These are phyloP conservation scores for Bretziella fagacearum DNA, from an alignment of 2,329 filamentous ascomycete genomes.

Conservation along the genomic window DNA sequence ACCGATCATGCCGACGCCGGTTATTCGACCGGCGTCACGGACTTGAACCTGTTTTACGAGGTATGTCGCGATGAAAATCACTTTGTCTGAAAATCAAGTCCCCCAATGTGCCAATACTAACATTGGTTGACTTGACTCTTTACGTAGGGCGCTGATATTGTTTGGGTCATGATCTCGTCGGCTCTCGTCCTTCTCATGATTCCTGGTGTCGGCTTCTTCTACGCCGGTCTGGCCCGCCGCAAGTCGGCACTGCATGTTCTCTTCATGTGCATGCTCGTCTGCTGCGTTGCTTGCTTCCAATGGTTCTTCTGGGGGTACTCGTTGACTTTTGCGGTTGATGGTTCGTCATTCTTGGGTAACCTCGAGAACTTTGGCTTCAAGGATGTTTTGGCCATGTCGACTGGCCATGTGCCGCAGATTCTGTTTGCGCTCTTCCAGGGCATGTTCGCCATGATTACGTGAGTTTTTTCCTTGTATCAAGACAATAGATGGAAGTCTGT, in stretches of 20 bases:
- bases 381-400: conserved; percentile 58
- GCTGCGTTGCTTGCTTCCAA: conserved; percentile 67
- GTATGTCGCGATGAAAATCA: conserved; percentile 27
- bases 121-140: no score
- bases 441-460: conserved; percentile 84
- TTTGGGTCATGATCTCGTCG: conserved; percentile 60
- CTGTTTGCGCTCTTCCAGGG: conserved; percentile 75
- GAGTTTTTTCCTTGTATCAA: conserved; percentile 24
- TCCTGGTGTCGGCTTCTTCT: conserved; percentile 87
- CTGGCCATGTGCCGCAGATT: conserved; percentile 56
- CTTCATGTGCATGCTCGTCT: conserved; percentile 68
- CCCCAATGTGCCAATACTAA: neutral
- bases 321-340: conserved; percentile 64
- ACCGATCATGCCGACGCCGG: conserved; percentile 32
- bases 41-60: conserved; percentile 77
- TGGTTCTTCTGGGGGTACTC: conserved; percentile 97
- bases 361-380: conserved; percentile 67
- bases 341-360: conserved; percentile 62
- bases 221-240: conserved; percentile 72
- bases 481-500: neutral
- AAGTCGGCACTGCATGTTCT: conserved; percentile 80
- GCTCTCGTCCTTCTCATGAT: conserved; percentile 84
- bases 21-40: conserved; percentile 35
- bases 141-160: conserved; percentile 56
- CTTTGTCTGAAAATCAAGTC: neutral